phyloP scores from a whole-genome alignment of 2,329 filamentous ascomycete species.

The Colletotrichum sp. region DNA sequence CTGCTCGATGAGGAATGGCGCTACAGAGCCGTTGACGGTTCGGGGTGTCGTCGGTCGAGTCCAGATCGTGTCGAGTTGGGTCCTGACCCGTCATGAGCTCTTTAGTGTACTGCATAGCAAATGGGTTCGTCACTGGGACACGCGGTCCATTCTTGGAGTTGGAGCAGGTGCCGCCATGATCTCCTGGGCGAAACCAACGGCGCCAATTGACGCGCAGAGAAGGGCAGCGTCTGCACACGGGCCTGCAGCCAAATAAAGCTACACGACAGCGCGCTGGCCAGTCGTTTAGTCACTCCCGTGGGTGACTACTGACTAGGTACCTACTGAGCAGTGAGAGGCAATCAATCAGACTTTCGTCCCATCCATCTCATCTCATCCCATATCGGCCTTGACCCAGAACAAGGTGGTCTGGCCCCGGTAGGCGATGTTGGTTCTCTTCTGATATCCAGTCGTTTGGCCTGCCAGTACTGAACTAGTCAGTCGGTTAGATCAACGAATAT shows the following conservation, averaged over 20 bases:
- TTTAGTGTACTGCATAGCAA: neutral
- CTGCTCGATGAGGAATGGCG: neutral
- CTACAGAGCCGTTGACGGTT: neutral
- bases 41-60: neutral
- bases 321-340: neutral
- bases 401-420: neutral
- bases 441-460: neutral
- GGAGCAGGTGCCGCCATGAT: neutral
- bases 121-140: neutral
- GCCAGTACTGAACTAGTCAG: neutral
- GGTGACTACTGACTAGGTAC: neutral
- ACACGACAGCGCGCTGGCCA: neutral
- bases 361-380: slow-evolving; percentile 12
- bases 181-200: slow-evolving; percentile 17
- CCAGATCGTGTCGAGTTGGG: neutral
- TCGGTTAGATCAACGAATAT: neutral
- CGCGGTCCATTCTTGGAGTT: neutral
- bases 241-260: neutral
- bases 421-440: neutral
- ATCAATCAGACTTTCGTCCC: slow-evolving; percentile 8
- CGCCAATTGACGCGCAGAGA: neutral
- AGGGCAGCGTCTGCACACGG: neutral
- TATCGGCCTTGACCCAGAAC: neutral
- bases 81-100: neutral
- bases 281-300: neutral